These are phyloP conservation scores for Fusarium coicis DNA, from an alignment of 2,329 filamentous ascomycete species.

Conservation along the genomic window DNA sequence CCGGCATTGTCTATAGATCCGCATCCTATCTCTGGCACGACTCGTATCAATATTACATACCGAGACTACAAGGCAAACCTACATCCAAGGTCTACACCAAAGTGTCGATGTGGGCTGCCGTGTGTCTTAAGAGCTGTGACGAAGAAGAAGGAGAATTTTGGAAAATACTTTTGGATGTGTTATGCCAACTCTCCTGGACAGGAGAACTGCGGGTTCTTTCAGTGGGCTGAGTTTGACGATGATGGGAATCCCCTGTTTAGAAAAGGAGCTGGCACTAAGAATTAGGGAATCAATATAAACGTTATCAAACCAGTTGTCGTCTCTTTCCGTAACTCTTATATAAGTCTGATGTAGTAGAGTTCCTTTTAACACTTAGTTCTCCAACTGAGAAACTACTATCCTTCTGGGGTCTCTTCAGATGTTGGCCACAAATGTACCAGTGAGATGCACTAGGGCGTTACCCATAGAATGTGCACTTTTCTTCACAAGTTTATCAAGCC, in stretches of 20 bases:
- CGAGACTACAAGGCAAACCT: slow-evolving; percentile 83
- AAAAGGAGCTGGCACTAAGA: not conserved
- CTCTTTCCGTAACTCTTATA: not conserved
- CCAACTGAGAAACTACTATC: accelerated
- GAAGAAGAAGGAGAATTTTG: slow-evolving; percentile 78
- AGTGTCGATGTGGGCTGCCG: slow-evolving; percentile 78
- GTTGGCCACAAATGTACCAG: accelerated
- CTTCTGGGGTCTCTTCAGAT: accelerated
- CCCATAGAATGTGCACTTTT: not conserved
- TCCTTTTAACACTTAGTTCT: not conserved
- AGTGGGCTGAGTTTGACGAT: slow-evolving; percentile 88
- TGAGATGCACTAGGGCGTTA: accelerated
- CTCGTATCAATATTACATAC: slow-evolving; percentile 93
- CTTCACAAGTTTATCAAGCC: not conserved
- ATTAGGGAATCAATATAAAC: not conserved
- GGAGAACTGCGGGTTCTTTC: slow-evolving; percentile 79
- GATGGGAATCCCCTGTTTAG: slow-evolving; percentile 75
- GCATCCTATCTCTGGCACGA: slow-evolving; percentile 83
- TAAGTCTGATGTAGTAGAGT: not conserved
- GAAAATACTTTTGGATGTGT: slow-evolving; percentile 95
- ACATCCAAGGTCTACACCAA: slow-evolving; percentile 81
- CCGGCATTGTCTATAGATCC: slow-evolving; percentile 82
- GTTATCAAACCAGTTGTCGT: not conserved
- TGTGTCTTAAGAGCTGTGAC: slow-evolving; percentile 81
- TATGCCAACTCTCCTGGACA: slow-evolving; percentile 77